Evolutionary conservation across 306 rosid genomes (phyloP).

Genomic region (Fagus sylvatica): DNA sequence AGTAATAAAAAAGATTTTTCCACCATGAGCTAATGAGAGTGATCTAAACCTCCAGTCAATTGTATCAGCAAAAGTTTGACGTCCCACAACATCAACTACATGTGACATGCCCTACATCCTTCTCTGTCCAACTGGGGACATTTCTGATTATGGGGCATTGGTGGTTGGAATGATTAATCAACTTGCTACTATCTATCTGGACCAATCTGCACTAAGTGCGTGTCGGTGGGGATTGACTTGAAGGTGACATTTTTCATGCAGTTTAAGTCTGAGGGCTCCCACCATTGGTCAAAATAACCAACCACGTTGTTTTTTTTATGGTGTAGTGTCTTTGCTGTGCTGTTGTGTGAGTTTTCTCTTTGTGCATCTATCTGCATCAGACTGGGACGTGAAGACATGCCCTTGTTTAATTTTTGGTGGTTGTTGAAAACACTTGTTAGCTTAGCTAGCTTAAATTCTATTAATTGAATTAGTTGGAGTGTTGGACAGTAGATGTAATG

Average conservation of each 20-base stretch:
- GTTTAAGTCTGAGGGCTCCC: not conserved
- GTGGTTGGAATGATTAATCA: too few species aligned
- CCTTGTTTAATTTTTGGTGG: not conserved
- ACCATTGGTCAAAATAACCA: not conserved
- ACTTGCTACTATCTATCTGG: not conserved
- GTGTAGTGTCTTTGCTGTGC: not conserved
- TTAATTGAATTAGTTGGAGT: not conserved
- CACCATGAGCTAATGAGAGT: too few species aligned
- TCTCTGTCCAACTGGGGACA: too few species aligned
- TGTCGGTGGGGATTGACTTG: not conserved
- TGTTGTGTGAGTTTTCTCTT: not conserved
- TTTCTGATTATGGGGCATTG: too few species aligned
- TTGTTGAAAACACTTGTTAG: not conserved
- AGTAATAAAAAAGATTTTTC: not conserved
- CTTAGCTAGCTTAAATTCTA: not conserved
- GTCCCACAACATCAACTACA: not conserved
- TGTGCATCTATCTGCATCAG: constrained; percentile 20
- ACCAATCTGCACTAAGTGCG: not conserved
- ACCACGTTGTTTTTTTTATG: too few species aligned
- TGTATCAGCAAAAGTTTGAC: not conserved
- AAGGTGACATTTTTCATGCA: not conserved
- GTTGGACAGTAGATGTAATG: not conserved
- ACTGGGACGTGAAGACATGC: not conserved
- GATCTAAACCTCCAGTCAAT: not conserved
- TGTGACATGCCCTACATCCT: not conserved